phyloP scores from a whole-genome alignment of 1,139 yeast genomes.

The Diutina siamensis region DNA sequence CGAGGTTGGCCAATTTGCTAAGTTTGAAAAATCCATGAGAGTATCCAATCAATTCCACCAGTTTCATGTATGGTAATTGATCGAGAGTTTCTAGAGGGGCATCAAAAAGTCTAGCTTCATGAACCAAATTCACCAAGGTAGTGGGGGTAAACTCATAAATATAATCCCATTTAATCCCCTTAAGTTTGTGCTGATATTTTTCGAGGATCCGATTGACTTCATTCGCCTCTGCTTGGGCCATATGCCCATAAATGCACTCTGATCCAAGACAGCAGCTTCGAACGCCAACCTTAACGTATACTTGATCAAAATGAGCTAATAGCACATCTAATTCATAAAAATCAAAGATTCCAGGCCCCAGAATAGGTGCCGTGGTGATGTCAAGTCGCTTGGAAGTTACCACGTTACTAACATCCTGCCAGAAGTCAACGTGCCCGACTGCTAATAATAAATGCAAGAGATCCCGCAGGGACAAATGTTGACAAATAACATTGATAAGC shows the following conservation, averaged over 20 bases:
- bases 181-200: background rate
- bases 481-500: background rate
- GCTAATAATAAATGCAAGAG: background rate
- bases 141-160: background rate
- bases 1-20: background rate
- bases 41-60: conserved; percentile 1
- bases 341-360: background rate
- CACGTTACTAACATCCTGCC: no score
- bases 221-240: background rate
- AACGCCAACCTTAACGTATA: background rate
- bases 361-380: no score
- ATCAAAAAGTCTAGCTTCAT: background rate
- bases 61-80: background rate
- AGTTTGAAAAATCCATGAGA: conserved; percentile 1
- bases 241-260: background rate
- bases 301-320: background rate
- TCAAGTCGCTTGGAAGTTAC: no score
- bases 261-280: background rate
- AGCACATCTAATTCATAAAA: background rate
- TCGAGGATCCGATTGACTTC: background rate
- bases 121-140: background rate
- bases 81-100: background rate
- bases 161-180: background rate
- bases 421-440: no score
- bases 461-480: background rate